These are phyloP conservation scores for Alternaria ventricosa DNA, from an alignment of 2,329 filamentous ascomycete species.

Conservation along the genomic window DNA sequence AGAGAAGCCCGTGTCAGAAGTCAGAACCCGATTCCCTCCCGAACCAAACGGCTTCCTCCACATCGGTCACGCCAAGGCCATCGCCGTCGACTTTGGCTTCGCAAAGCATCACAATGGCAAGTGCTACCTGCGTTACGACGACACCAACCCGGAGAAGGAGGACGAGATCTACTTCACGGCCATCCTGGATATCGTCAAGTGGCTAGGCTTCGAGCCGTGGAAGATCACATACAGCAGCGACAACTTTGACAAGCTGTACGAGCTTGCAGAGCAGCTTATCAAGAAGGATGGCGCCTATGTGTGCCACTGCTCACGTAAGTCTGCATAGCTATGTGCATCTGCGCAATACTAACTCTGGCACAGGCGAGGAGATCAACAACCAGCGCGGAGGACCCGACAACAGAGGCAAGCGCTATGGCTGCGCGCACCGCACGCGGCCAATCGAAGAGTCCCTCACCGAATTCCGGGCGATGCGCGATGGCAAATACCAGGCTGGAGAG, in stretches of 20 bases:
- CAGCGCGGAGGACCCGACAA: constrained; percentile 81
- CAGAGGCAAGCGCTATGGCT: constrained; percentile 75
- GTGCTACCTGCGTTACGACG: constrained; percentile 83
- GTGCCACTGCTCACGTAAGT: constrained; percentile 76
- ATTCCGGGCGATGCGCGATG: constrained; percentile 89
- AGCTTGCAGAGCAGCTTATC: constrained; percentile 86
- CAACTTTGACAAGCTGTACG: constrained; percentile 87
- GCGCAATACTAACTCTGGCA: constrained; percentile 27
- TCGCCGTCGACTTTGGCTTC: constrained; percentile 96
- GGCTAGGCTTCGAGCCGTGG: constrained; percentile 83
- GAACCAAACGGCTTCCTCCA: constrained; percentile 91
- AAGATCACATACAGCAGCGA: constrained; percentile 88
- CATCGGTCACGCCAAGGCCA: constrained; percentile 93
- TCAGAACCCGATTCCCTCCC: constrained; percentile 59
- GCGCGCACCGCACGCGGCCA: constrained; percentile 76
- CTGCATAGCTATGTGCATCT: not conserved
- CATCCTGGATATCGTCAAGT: constrained; percentile 86
- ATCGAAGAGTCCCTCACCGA: constrained; percentile 79
- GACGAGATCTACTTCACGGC: constrained; percentile 87
- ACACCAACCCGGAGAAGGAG: constrained; percentile 94
- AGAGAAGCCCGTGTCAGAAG: constrained; percentile 55
- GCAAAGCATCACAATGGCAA: constrained; percentile 81
- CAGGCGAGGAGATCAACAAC: constrained; percentile 79
- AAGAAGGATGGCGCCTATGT: constrained; percentile 74
- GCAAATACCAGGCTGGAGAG: constrained; percentile 84